Evolutionary conservation across 2,329 filamentous ascomycete genomes (phyloP), one percentile per base, ranked within the genome.

Genomic region (Sodiomyces alkalinus): DNA sequence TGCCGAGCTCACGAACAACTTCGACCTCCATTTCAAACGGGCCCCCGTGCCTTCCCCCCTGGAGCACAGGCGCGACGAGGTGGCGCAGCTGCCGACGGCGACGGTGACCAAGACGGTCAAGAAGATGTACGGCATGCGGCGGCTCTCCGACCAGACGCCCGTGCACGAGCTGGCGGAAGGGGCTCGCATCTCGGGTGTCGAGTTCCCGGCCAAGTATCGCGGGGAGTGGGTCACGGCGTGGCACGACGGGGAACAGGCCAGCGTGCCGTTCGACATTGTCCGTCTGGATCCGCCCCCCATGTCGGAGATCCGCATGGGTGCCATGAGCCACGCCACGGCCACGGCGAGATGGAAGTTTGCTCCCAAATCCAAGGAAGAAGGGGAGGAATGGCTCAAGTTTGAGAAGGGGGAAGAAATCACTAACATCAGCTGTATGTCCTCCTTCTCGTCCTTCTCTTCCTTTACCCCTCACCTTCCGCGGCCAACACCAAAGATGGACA

Each of bases 391-490:
- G 67, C 49, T 72, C n/a, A 59, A 53, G 37, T 68, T 80, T 41
- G 72, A 75, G 17, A 76, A 74, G 43, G 70, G 69, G 13, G 75
- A 80, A 36, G 57, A 62, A 3, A 75, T 79, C 11, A 71, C 62
- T 37, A 81, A 75, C 49, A 81, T 69, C 15, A 53, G 51, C 29
- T 68, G 64, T 64, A 42, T 55, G 62, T 57, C 19, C 6, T 11
- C n/a, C 3, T n/a, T 27, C 9, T 22, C 15, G 9, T 6, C 17
- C 6, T 3, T 13, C n/a, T n/a, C n/a, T n/a, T n/a, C n/a, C n/a
- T n/a, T n/a, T 28, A 6, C 27, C 22, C 3, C 1, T 21, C 7
- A 12, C 13, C 26, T 16, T 2, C 4, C 11, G 4, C 11, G 10
- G n/a, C n/a, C n/a, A n/a, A n/a, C n/a, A n/a, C n/a, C n/a, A n/a